These are phyloP conservation scores for Schizophyllum commune DNA, from an alignment of 1,284 basidiomycete genomes.

Conservation along the genomic window DNA sequence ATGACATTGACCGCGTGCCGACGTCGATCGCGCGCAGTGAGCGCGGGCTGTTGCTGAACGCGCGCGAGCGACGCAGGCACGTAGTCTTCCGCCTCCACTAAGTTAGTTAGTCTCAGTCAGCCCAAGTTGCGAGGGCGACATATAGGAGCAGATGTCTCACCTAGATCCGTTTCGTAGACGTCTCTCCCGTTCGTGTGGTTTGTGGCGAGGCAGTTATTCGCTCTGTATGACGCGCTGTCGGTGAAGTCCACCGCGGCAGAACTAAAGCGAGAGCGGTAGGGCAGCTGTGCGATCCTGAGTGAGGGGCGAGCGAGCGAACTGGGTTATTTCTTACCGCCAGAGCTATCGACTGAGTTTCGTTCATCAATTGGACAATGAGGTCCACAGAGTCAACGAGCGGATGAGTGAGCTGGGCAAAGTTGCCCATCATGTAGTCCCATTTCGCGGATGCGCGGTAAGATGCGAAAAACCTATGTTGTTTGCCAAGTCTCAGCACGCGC, in stretches of 20 bases:
- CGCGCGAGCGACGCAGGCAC: slow-evolving; percentile 21
- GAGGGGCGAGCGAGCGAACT: slow-evolving; percentile 1
- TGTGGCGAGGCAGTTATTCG: slow-evolving; percentile 45
- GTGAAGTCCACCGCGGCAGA: slow-evolving; percentile 37
- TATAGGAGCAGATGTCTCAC: slow-evolving; percentile 2
- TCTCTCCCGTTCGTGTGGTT: slow-evolving; percentile 45
- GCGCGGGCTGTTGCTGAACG: slow-evolving; percentile 40
- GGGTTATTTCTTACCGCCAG: slow-evolving; percentile 27
- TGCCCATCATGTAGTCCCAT: slow-evolving; percentile 54
- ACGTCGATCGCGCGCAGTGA: slow-evolving; percentile 23
- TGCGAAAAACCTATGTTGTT: slow-evolving; percentile 30
- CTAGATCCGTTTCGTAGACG: slow-evolving; percentile 23
- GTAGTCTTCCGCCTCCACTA: slow-evolving; percentile 3
- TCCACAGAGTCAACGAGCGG: slow-evolving; percentile 45
- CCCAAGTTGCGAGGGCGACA: not conserved
- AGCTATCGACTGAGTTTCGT: slow-evolving; percentile 30
- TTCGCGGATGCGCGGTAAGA: slow-evolving; percentile 30
- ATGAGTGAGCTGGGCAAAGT: slow-evolving; percentile 52
- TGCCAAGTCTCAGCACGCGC: not conserved
- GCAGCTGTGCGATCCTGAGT: slow-evolving; percentile 28
- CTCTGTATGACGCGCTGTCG: slow-evolving; percentile 40
- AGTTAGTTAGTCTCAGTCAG: too few species aligned
- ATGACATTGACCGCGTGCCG: slow-evolving; percentile 42
- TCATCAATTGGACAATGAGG: slow-evolving; percentile 38
- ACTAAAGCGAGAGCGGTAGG: slow-evolving; percentile 50